Base-by-base conservation (phyloP, 768 basidiomycete genomes). In the Lactifluus piperatus region DNA sequence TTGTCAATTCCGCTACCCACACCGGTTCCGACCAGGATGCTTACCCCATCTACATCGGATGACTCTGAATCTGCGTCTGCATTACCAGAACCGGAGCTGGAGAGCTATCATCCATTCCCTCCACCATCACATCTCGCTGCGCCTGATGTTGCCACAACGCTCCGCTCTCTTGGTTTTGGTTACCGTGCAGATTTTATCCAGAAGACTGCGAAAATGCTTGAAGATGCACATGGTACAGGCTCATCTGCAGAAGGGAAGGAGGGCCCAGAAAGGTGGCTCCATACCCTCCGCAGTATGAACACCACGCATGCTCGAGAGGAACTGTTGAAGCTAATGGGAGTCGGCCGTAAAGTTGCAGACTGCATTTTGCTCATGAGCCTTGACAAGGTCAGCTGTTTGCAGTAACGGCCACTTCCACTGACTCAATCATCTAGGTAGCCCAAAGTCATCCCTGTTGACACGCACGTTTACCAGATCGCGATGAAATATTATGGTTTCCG, bases 271-370 rank as follows among this genome's bases (percentile, higher is more conserved):
- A 68, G 69, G 54, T 91, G 85, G 81, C 76, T 93, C 3, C 60
- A 67, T 54, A 71, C 75, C 7, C 70, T 93, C 22, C 74, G 91
- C 48, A 66, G 65, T 1, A 63, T 68, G 57, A 71, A 68, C 24
- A 86, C 86, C 0, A 70, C 71, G 0, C 77, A 79, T 26, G 91
- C 92, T 24, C 76, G 94, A 64, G 77, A 80, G 44, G 84, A 88
- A 63, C 76, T 99, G 24, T 73, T 95, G 36, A 84, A 81, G 67
- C 83, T 97, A 56, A 79, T 88, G 45, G 97, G 97, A 0, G 95
- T 99, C 1, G 97, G 97, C 5, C 79, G 91, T 36, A 99, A 99
- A 69, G 97, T 99, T 0, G 95, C 95, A 2, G 97, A 99, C 68
- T 99, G 97, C 67, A 75, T 97, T 29, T 72, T 97, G 51, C 74